Percentiles rank a stretch among this genome's conserved stretches.
Conservation (phyloP, 768 basidiomycete genomes). For the Mycena capillaripes region DNA sequence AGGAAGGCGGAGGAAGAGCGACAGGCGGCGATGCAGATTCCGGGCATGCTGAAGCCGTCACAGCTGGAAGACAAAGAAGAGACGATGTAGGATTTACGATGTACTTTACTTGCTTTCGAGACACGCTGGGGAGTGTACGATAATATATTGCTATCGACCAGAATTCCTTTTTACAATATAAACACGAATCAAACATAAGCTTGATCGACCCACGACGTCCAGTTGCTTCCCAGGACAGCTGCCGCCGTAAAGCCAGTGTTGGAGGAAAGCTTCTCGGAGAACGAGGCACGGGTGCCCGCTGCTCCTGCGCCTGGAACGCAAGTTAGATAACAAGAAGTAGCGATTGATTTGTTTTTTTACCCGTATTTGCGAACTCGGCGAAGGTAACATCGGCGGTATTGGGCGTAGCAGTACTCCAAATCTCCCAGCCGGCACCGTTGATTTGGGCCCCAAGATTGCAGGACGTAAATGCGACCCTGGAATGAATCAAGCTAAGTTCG, state of each 20-base stretch:
- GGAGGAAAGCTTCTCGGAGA: slow-evolving; percentile 39
- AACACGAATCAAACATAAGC: slow-evolving; percentile 31
- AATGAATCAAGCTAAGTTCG: neutral
- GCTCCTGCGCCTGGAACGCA: slow-evolving; percentile 39
- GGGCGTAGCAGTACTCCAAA: slow-evolving; percentile 43
- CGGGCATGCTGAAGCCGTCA: slow-evolving; percentile 96
- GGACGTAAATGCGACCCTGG: slow-evolving; percentile 43
- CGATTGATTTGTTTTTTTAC: slow-evolving; percentile 18
- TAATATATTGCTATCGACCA: slow-evolving; percentile 8
- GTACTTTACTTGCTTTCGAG: neutral
- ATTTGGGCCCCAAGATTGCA: slow-evolving; percentile 40
- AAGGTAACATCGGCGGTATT: slow-evolving; percentile 45
- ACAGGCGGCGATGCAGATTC: slow-evolving; percentile 91
- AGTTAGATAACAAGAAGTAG: neutral
- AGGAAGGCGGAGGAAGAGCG: slow-evolving; percentile 86
- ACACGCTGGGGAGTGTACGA: slow-evolving; percentile 14
- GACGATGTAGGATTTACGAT: slow-evolving; percentile 66
- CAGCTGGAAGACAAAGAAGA: slow-evolving; percentile 95
- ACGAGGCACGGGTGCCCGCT: slow-evolving; percentile 42
- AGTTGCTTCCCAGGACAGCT: slow-evolving; percentile 41
- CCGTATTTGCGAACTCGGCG: slow-evolving; percentile 42
- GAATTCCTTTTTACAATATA: too few species aligned
- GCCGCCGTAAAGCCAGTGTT: slow-evolving; percentile 37
- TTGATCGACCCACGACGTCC: slow-evolving; percentile 43
- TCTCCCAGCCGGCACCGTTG: slow-evolving; percentile 44